Conservation (phyloP, 495 filamentous ascomycete species). For the Hypoxylon fragiforme region DNA sequence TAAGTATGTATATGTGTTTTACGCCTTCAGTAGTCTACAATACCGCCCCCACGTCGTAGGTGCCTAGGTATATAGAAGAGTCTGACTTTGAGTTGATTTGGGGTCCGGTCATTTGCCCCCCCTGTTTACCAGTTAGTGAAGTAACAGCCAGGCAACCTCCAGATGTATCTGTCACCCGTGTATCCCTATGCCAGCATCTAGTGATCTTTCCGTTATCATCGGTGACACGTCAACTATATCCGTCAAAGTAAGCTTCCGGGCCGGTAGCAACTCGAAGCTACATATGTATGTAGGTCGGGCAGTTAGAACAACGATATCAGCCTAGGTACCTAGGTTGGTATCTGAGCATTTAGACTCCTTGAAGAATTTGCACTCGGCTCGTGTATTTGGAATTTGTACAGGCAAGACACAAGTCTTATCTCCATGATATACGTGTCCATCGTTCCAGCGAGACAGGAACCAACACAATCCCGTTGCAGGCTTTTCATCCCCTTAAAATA, state of each 20-base stretch:
- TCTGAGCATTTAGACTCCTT: not conserved
- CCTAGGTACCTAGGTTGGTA: too few species aligned
- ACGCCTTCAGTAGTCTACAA: too few species aligned
- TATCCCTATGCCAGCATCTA: not conserved
- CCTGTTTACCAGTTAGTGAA: too few species aligned
- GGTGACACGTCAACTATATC: not conserved
- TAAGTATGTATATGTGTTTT: too few species aligned
- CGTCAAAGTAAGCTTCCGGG: not conserved
- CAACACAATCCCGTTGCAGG: constrained; percentile 2
- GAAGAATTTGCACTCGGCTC: constrained; percentile 21
- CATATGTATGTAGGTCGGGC: not conserved
- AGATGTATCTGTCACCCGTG: not conserved
- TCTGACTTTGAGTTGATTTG: too few species aligned
- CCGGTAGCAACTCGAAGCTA: not conserved
- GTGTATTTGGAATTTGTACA: constrained; percentile 6
- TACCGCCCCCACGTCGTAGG: too few species aligned
- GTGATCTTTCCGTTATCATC: not conserved
- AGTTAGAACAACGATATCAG: too few species aligned
- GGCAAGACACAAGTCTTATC: constrained; percentile 3
- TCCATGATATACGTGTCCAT: constrained; percentile 7
- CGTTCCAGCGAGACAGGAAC: constrained; percentile 25
- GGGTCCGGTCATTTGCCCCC: too few species aligned
- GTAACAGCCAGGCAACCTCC: not conserved
- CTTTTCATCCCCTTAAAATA: constrained; percentile 5
- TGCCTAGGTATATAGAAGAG: too few species aligned